Conservation (phyloP, 2,329 filamentous ascomycete genomes). For the Penicillium sp. region DNA sequence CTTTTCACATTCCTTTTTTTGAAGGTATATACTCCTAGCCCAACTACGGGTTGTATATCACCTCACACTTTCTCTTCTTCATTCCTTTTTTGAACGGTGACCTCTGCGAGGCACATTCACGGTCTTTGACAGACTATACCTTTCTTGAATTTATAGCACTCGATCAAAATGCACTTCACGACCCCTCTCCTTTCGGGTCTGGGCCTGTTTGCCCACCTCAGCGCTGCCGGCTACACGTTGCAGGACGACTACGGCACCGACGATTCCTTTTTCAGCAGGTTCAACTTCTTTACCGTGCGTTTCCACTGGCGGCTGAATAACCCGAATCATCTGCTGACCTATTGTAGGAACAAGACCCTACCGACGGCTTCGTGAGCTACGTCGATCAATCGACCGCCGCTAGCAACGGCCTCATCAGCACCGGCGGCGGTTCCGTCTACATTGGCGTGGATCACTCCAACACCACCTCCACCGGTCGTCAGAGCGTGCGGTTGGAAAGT, state of each 20-base stretch:
- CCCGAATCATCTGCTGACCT: not conserved
- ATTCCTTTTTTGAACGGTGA: constrained; percentile 6
- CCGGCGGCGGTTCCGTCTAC: constrained; percentile 57
- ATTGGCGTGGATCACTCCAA: constrained; percentile 68
- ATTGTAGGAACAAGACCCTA: constrained; percentile 59
- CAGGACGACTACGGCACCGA: constrained; percentile 48
- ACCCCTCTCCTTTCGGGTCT: constrained; percentile 28
- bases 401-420: constrained; percentile 57
- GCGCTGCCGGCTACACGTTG: constrained; percentile 41
- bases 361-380: constrained; percentile 72
- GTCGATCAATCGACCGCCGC: constrained; percentile 59
- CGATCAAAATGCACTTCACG: constrained; percentile 27
- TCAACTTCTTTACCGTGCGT: constrained; percentile 52
- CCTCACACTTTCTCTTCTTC: constrained; percentile 4
- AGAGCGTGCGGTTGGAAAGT: constrained; percentile 69
- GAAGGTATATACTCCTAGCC: constrained; percentile 12
- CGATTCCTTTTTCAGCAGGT: constrained; percentile 52
- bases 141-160: constrained; percentile 6
- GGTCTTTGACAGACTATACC: constrained; percentile 19
- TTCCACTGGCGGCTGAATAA: not conserved
- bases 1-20: constrained; percentile 13
- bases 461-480: constrained; percentile 59
- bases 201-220: constrained; percentile 31
- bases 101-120: constrained; percentile 6
- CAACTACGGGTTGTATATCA: constrained; percentile 7